Evolutionary conservation across 805 yeast species (phyloP).

Genomic region (Lachancea thermotolerans): DNA sequence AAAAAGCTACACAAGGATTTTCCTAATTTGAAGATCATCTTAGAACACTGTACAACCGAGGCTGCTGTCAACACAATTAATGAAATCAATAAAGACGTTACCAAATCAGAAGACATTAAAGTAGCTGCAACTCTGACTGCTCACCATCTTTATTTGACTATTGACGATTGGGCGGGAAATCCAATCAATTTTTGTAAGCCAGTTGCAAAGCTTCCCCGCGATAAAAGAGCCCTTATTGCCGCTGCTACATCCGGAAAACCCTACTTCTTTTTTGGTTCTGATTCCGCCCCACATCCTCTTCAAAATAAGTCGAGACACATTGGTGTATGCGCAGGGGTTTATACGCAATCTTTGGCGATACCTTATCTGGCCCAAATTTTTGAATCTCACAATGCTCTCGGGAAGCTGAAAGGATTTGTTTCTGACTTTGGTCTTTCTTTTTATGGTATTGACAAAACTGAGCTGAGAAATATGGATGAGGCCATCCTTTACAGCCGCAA

Average conservation of each 20-base stretch:
- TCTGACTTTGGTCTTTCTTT: conserved; percentile 65
- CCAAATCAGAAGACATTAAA: conserved; percentile 35
- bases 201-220: conserved; percentile 88
- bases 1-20: conserved; percentile 69
- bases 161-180: conserved; percentile 96
- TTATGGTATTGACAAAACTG: conserved; percentile 49
- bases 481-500: conserved; percentile 50
- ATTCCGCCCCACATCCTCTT: conserved; percentile 94
- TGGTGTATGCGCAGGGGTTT: conserved; percentile 98
- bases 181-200: conserved; percentile 96
- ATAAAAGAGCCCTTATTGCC: conserved; percentile 66
- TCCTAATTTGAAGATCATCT: conserved; percentile 77
- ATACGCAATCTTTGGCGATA: conserved; percentile 76
- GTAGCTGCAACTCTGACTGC: conserved; percentile 96
- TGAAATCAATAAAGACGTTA: conserved; percentile 45
- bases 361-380: conserved; percentile 84
- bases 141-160: conserved; percentile 82
- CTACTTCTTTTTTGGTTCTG: conserved; percentile 94
- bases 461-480: conserved; percentile 41
- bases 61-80: conserved; percentile 78
- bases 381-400: conserved; percentile 56
- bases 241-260: conserved; percentile 93
- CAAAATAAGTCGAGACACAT: conserved; percentile 65
- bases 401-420: conserved; percentile 66
- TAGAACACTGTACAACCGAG: conserved; percentile 92